Evolutionary conservation across 225 moss, liverwort and hornwort species (phyloP).

Genomic region (Straminergon stramineum): DNA sequence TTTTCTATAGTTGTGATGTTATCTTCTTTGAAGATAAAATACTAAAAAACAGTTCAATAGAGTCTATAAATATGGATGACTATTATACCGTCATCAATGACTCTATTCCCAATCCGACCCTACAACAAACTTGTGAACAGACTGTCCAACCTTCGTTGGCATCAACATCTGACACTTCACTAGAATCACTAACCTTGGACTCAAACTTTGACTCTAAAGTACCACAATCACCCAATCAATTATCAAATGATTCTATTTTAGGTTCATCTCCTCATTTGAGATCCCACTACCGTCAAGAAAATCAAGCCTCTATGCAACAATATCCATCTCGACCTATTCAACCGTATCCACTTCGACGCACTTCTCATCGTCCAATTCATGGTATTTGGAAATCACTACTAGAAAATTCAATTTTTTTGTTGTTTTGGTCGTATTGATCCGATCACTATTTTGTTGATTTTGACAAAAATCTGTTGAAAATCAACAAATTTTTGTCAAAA

Average conservation of each 20-base stretch:
- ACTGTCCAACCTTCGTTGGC: not conserved
- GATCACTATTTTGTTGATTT: no score
- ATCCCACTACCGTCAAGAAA: not conserved
- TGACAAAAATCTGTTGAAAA: no score
- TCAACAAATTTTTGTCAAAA: no score
- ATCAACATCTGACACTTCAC: not conserved
- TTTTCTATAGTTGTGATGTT: not conserved
- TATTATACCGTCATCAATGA: not conserved
- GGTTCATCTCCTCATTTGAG: not conserved
- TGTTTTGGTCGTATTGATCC: no score
- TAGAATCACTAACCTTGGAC: not conserved
- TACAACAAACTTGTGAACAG: not conserved
- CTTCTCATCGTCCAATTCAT: not conserved
- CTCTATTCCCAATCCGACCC: not conserved
- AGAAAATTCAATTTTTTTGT: no score
- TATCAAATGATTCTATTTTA: not conserved
- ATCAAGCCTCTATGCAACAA: not conserved
- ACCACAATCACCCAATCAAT: not conserved
- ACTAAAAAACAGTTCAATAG: fast-evolving
- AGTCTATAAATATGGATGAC: not conserved
- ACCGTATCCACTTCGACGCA: not conserved
- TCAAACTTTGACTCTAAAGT: not conserved
- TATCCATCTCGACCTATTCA: not conserved
- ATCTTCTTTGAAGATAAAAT: not conserved
- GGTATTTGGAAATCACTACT: not conserved